These are phyloP conservation scores for Penicillium simplicissimum DNA, from an alignment of 495 filamentous ascomycete genomes.

Conservation along the genomic window DNA sequence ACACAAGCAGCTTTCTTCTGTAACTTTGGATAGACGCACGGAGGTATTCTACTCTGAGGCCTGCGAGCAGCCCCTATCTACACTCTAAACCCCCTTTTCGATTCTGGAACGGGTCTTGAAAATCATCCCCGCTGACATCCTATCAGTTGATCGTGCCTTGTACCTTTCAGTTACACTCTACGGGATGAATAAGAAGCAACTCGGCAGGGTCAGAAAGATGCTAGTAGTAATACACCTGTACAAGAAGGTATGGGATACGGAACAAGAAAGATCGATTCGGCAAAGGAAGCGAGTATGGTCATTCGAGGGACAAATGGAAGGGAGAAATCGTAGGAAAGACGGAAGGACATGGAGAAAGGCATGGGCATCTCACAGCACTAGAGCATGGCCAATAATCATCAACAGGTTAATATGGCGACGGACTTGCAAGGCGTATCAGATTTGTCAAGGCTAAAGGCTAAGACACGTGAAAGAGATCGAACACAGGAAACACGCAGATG, in stretches of 20 bases:
- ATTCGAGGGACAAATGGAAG: too few species aligned
- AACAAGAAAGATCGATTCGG: neutral
- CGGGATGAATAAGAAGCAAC: neutral
- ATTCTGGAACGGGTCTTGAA: neutral
- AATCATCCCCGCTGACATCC: neutral
- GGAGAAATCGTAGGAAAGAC: too few species aligned
- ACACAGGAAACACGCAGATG: neutral
- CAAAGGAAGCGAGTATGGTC: neutral
- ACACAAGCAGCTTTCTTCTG: neutral
- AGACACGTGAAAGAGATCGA: neutral
- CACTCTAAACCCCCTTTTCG: neutral
- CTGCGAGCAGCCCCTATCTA: neutral
- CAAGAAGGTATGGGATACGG: slow-evolving; percentile 5
- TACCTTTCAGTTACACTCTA: neutral
- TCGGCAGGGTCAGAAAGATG: slow-evolving; percentile 8
- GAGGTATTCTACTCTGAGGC: neutral
- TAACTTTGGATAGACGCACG: neutral
- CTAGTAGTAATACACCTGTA: neutral
- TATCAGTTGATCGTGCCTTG: neutral
- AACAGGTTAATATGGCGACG: slow-evolving; percentile 10
- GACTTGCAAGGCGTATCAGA: neutral
- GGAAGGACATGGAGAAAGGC: too few species aligned
- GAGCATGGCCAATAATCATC: slow-evolving; percentile 13
- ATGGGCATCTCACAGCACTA: slow-evolving; percentile 13
- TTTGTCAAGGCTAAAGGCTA: neutral